Percentiles rank a stretch among this genome's conserved stretches.
Evolutionary conservation across 2,329 filamentous ascomycete species (phyloP).

Genomic region (Ophiobolus disseminans): DNA sequence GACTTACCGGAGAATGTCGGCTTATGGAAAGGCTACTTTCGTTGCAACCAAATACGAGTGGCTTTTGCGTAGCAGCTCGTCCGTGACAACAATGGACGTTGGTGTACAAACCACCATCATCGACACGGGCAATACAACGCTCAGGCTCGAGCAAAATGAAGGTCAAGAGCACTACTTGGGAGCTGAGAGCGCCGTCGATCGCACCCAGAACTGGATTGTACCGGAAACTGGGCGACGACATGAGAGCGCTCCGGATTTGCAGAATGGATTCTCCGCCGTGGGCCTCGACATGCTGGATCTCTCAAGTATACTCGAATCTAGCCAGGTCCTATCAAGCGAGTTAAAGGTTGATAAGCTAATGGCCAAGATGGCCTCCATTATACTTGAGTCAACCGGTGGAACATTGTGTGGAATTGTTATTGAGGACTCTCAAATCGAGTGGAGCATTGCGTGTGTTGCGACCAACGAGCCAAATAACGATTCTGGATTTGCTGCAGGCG

Average conservation of each 20-base stretch:
- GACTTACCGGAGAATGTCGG: constrained; percentile 73
- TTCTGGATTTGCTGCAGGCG: constrained; percentile 52
- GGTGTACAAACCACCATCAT: constrained; percentile 74
- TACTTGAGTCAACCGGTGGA: constrained; percentile 78
- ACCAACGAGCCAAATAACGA: constrained; percentile 63
- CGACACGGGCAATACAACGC: constrained; percentile 50
- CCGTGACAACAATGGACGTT: constrained; percentile 66
- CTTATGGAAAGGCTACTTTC: constrained; percentile 70
- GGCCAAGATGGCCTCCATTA: constrained; percentile 82
- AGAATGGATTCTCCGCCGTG: constrained; percentile 69
- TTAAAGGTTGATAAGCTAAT: constrained; percentile 77
- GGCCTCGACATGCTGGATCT: constrained; percentile 82
- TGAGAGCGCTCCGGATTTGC: constrained; percentile 59
- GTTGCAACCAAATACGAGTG: constrained; percentile 73
- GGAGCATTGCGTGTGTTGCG: constrained; percentile 77
- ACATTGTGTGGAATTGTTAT: constrained; percentile 77
- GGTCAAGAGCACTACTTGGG: constrained; percentile 49
- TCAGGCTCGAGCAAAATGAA: constrained; percentile 55
- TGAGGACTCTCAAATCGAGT: constrained; percentile 69
- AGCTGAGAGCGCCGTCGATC: constrained; percentile 51
- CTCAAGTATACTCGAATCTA: constrained; percentile 78
- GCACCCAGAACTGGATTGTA: constrained; percentile 58
- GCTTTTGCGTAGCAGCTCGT: constrained; percentile 69
- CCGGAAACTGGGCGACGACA: constrained; percentile 53
- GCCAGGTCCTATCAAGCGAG: constrained; percentile 80